Evolutionary conservation across 176 grass and related monocot species (phyloP), one percentile per base, ranked within the genome.

Genomic region (Bolboschoenus planiculmis): DNA sequence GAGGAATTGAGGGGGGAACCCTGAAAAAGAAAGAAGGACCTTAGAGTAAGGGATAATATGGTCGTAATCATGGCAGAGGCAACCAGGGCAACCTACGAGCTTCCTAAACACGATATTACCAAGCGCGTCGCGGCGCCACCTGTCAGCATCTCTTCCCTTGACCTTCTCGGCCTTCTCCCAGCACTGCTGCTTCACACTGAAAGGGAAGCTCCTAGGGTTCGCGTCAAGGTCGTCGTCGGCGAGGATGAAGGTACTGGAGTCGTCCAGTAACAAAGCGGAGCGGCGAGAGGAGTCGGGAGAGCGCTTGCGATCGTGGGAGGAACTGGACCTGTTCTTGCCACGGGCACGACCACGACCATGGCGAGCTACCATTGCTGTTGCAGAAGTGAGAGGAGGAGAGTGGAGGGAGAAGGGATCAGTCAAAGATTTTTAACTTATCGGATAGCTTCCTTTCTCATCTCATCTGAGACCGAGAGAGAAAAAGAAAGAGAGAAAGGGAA

Each of bases 31-130:
- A 44, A 60, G 23, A 34, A 29, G 8, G 51, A 99, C 92, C 96
- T 95, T 99, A 46, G 96, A 99, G 71, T 91, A 95, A 51, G 96
- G 92, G 7, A 99, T 6, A 62, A 99, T 90, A 87, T 99, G 96
- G 80, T 99, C 92, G 39, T 95, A 99, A 85, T 99, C 96, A 84
- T 99, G 96, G 89, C 92, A 99, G 56, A 99, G 96, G 79, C 92
- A 99, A 55, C 96, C 92, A 16, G 96, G 90, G 83, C 92, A 95
- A 2, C 96, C 92, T 10, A 99, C 96, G 63, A 99, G 91, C 91
- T 95, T 99, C 70, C 96, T 89, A 79, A 95, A 99, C 73, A 99
- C 89, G 79, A 85, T 75, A 85, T 99, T 95, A 39, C 92, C 96
- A n/a, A 95, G 89, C 24, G 92, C 84, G 64, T 99, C 96, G 85